A percentile compares a stretch with the other conserved stretches of the same genome.
These are phyloP conservation scores for Royoungia palumana DNA, from an alignment of 768 basidiomycete genomes.

Conservation along the genomic window DNA sequence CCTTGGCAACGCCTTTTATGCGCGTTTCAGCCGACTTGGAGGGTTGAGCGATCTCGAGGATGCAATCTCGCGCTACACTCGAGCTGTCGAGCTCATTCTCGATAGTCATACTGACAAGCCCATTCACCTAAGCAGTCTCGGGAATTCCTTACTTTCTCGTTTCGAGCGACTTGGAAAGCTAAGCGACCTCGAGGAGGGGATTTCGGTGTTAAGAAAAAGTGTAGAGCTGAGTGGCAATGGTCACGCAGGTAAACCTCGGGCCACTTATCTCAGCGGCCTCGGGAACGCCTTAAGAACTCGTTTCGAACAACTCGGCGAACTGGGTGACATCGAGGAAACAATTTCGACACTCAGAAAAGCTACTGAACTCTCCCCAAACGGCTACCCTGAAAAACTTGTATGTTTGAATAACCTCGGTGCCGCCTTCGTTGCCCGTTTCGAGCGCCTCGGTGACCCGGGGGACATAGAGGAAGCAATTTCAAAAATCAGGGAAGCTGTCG, in stretches of 20 bases:
- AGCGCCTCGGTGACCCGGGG: not conserved
- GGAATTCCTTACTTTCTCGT: conserved; percentile 1
- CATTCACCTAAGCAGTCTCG: not conserved
- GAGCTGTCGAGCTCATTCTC: conserved; percentile 8
- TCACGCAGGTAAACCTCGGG: not conserved
- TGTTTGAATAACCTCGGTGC: not conserved
- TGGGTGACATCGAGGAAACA: not conserved
- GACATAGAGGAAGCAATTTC: conserved; percentile 4
- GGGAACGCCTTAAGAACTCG: not conserved
- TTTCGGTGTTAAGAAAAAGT: not conserved
- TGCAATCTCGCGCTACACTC: not conserved
- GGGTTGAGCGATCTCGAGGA: not conserved
- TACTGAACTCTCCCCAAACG: not conserved
- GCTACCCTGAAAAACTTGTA: not conserved
- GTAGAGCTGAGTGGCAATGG: not conserved
- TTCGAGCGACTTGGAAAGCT: not conserved
- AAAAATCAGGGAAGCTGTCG: not conserved
- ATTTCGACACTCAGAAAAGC: not conserved
- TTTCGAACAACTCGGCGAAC: not conserved
- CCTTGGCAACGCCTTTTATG: not conserved
- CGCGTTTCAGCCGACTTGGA: not conserved
- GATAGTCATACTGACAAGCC: not conserved
- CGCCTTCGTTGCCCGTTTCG: not conserved
- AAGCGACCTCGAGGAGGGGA: not conserved
- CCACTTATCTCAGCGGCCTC: not conserved